phyloP scores from a whole-genome alignment of 371 early-diverging fungal species.

The Funneliformis caledonium region DNA sequence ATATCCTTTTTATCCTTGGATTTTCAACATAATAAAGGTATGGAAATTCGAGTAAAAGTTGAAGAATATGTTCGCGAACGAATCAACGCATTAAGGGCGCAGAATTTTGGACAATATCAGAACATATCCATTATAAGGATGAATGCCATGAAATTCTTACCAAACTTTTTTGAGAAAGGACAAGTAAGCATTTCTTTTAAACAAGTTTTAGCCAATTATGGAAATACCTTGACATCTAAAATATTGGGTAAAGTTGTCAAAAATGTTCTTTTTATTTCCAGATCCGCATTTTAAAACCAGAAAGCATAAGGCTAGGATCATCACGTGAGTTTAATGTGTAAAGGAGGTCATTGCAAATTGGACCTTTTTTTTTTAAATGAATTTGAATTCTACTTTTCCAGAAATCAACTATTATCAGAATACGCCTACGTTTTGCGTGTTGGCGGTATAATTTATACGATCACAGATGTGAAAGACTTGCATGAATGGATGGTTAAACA shows the following conservation, averaged over 20 bases:
- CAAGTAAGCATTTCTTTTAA: constrained; percentile 58
- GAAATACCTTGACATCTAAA: background rate
- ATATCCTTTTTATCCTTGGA: background rate
- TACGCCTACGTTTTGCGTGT: constrained; percentile 91
- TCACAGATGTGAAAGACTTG: constrained; percentile 94
- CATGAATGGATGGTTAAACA: constrained; percentile 97
- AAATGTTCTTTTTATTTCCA: constrained; percentile 98
- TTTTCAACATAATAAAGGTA: constrained; percentile 55
- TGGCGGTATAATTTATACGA: constrained; percentile 95
- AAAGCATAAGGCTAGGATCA: constrained; percentile 99
- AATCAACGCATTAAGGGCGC: constrained; percentile 85
- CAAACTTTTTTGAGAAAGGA: constrained; percentile 96
- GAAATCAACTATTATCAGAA: constrained; percentile 85
- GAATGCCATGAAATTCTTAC: constrained; percentile 99
- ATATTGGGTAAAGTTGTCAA: constrained; percentile 69
- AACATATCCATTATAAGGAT: constrained; percentile 96
- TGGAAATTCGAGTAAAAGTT: constrained; percentile 99
- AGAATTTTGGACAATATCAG: constrained; percentile 85
- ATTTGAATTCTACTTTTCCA: constrained; percentile 33
- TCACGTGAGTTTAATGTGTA: constrained; percentile 66
- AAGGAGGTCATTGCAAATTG: background rate
- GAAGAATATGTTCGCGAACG: constrained; percentile 91
- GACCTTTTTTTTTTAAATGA: background rate
- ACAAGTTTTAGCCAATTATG: background rate
- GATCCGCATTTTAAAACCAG: constrained; percentile 99